A percentile compares a stretch with the other conserved stretches of the same genome.
Evolutionary conservation across 148 eudicot genomes (phyloP).

Genomic region (Heliosperma pusillum): DNA sequence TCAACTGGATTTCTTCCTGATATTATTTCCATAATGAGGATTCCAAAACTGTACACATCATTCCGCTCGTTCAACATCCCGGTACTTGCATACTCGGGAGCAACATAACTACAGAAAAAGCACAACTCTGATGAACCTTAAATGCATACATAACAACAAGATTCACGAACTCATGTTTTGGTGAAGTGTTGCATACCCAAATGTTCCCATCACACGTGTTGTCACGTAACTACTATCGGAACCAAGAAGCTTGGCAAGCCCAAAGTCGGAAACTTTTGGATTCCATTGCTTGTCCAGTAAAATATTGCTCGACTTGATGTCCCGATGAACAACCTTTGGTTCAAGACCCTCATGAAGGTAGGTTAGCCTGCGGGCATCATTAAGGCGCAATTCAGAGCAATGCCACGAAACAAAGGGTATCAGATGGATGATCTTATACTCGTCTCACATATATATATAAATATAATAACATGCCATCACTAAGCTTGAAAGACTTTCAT

Average conservation of each 20-base stretch:
- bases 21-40: constrained; percentile 68
- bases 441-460: too few relatives aligned
- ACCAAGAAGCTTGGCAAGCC: constrained; percentile 68
- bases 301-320: constrained; percentile 72
- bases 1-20: constrained; percentile 72
- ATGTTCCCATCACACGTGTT: constrained; percentile 82
- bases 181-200: constrained; percentile 40
- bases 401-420: constrained; percentile 9
- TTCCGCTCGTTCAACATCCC: constrained; percentile 78
- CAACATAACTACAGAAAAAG: constrained; percentile 54
- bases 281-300: constrained; percentile 70
- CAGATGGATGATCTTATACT: background rate
- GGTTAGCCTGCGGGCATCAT: constrained; percentile 39
- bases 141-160: background rate
- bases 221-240: constrained; percentile 54
- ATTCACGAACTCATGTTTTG: background rate
- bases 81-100: constrained; percentile 79
- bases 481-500: background rate
- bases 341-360: constrained; percentile 78
- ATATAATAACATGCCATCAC: constrained; percentile 6
- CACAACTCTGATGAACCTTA: constrained; percentile 6
- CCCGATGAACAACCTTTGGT: constrained; percentile 78
- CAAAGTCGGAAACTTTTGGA: constrained; percentile 72
- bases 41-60: constrained; percentile 75
- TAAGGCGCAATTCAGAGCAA: background rate